A percentile compares a stretch with the other conserved stretches of the same genome.
phyloP scores from a whole-genome alignment of 495 filamentous ascomycete species.

The Aspergillus haitiensis region DNA sequence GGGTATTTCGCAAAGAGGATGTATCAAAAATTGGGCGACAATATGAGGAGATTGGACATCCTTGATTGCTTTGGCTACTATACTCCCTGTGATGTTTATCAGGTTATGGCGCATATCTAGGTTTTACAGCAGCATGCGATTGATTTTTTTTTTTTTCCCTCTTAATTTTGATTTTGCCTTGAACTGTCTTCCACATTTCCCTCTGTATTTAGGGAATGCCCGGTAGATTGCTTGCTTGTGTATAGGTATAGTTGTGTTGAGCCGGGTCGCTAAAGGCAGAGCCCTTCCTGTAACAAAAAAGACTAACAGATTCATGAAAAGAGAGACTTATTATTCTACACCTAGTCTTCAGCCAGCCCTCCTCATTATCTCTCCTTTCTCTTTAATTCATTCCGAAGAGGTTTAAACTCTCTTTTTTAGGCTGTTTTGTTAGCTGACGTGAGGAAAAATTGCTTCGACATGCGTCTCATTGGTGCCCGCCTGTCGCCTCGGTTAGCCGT shows the following conservation, averaged over 20 bases:
- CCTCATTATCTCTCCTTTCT: no score
- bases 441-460: not conserved
- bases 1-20: constrained; percentile 4
- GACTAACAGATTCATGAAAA: no score
- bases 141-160: constrained; percentile 9
- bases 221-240: no score
- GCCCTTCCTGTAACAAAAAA: no score
- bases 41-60: not conserved
- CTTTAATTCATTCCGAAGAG: no score
- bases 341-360: no score
- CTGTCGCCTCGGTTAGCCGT: constrained; percentile 1
- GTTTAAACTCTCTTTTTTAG: not conserved
- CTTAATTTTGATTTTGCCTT: not conserved
- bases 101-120: constrained; percentile 20
- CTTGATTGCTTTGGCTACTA: not conserved
- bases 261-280: no score
- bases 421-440: not conserved
- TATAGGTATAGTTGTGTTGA: no score
- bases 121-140: constrained; percentile 13
- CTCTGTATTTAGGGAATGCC: no score
- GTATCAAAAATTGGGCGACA: not conserved
- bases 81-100: constrained; percentile 10
- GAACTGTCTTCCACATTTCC: not conserved
- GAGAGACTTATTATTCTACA: no score
- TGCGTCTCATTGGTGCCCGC: not conserved